Conservation (phyloP, 2,329 filamentous ascomycete genomes). For the Penicillium polonicum region DNA sequence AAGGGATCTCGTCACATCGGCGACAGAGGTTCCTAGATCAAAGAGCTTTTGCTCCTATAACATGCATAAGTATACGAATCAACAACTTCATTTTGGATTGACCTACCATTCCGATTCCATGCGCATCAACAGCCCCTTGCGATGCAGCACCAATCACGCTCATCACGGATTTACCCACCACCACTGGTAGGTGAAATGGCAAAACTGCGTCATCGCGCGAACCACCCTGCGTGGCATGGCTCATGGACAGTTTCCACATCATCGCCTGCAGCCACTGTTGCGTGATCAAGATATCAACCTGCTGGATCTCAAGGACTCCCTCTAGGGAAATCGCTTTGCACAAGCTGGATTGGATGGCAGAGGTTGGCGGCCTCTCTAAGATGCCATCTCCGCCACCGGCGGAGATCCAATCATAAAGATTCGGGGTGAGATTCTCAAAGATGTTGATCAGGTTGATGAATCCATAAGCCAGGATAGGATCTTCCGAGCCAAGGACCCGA, state of each 20-base stretch:
- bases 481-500: slow-evolving; percentile 62
- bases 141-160: slow-evolving; percentile 72
- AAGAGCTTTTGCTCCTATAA: slow-evolving; percentile 41
- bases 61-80: not conserved
- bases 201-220: slow-evolving; percentile 57
- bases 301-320: slow-evolving; percentile 62
- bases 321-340: slow-evolving; percentile 56
- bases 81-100: not conserved
- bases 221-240: slow-evolving; percentile 61
- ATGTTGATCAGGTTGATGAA: slow-evolving; percentile 43
- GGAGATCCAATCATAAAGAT: slow-evolving; percentile 42
- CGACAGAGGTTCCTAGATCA: slow-evolving; percentile 35
- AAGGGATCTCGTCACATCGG: slow-evolving; percentile 36
- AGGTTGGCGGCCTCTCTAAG: slow-evolving; percentile 31
- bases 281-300: slow-evolving; percentile 66
- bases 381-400: slow-evolving; percentile 34
- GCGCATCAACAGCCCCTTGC: slow-evolving; percentile 69
- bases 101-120: slow-evolving; percentile 71
- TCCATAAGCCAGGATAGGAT: slow-evolving; percentile 42
- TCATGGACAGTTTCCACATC: slow-evolving; percentile 71
- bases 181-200: slow-evolving; percentile 63
- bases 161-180: slow-evolving; percentile 63
- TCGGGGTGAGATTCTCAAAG: slow-evolving; percentile 40
- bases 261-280: slow-evolving; percentile 71
- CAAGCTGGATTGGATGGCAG: slow-evolving; percentile 53